Conservation (phyloP, 2,329 filamentous ascomycete species). For the Verticillium dahliae region DNA sequence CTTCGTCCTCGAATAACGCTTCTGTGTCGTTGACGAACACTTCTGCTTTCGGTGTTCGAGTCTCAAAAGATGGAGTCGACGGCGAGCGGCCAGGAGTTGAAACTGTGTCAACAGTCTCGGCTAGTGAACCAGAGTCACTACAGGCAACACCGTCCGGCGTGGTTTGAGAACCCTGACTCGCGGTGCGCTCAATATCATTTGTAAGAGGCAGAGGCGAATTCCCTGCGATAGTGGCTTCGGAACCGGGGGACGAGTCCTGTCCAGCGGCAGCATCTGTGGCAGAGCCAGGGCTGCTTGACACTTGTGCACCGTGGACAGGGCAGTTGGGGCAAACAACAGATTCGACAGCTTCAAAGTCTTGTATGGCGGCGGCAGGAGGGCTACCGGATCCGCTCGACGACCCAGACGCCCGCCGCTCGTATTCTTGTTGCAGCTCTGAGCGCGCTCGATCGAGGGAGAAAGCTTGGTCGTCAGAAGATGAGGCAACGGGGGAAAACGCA, state of each 20-base stretch:
- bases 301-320: conserved; percentile 12
- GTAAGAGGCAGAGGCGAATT: neutral
- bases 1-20: neutral
- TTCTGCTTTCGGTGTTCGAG: conserved; percentile 23
- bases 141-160: neutral
- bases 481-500: neutral
- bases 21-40: conserved; percentile 4
- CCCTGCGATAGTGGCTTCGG: neutral
- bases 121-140: neutral
- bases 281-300: neutral
- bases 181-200: neutral
- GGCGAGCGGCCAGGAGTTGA: conserved; percentile 10
- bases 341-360: conserved; percentile 13
- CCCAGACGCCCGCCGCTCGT: neutral
- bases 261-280: neutral
- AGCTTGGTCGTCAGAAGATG: neutral
- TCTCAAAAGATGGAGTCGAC: conserved; percentile 16
- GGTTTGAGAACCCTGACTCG: neutral
- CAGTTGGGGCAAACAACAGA: conserved; percentile 10
- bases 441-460: neutral
- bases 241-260: neutral
- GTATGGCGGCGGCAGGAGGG: neutral
- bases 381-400: neutral
- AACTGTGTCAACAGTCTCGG: conserved; percentile 2
- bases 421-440: neutral